Conservation (phyloP, 78 protist species). For the Protostelium mycophagum region DNA sequence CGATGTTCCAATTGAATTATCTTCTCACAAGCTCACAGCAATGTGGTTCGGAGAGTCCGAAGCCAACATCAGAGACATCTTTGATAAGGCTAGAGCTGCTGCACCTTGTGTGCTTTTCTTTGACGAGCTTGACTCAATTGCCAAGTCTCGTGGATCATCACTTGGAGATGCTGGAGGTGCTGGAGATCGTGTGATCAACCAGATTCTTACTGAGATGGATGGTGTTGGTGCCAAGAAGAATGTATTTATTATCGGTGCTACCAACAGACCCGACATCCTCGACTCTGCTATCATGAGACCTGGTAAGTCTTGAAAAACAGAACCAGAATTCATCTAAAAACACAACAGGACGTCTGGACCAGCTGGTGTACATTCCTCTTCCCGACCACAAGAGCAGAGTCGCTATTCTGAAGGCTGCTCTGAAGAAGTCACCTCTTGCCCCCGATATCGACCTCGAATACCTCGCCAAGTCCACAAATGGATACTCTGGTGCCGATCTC, state of each 20-base stretch:
- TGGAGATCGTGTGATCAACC: slow-evolving; percentile 99
- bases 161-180: slow-evolving; percentile 99
- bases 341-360: slow-evolving; percentile 84
- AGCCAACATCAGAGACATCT: slow-evolving; percentile 98
- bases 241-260: slow-evolving; percentile 99
- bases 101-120: slow-evolving; percentile 99
- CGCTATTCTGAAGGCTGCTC: slow-evolving; percentile 90
- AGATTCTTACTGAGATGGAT: slow-evolving; percentile 99
- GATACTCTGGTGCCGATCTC: slow-evolving; percentile 99
- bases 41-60: slow-evolving; percentile 99
- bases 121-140: slow-evolving; percentile 99
- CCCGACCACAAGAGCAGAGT: slow-evolving; percentile 95
- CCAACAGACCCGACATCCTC: slow-evolving; percentile 99
- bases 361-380: slow-evolving; percentile 99
- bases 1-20: slow-evolving; percentile 69
- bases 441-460: slow-evolving; percentile 85
- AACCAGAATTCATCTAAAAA: background rate
- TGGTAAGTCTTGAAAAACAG: slow-evolving; percentile 75
- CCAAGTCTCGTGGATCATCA: slow-evolving; percentile 93
- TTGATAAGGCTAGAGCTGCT: slow-evolving; percentile 99
- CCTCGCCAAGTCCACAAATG: slow-evolving; percentile 90
- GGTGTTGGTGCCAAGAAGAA: slow-evolving; percentile 98
- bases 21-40: slow-evolving; percentile 49
- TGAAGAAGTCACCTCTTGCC: slow-evolving; percentile 94
- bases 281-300: slow-evolving; percentile 99